Conservation (phyloP, 306 rosid species). For the Heteromeles arbutifolia region DNA sequence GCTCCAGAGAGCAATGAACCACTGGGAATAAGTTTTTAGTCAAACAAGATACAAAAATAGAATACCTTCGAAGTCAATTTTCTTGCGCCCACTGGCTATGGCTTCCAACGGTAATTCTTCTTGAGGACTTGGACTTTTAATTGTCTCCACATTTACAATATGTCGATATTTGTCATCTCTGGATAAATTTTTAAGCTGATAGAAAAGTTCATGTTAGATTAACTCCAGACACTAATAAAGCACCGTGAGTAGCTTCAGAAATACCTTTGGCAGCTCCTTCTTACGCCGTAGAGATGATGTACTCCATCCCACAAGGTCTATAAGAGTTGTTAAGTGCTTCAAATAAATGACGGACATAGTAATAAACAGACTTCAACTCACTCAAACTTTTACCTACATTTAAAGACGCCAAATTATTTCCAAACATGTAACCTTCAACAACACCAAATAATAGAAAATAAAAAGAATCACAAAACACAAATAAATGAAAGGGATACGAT, state of each 20-base stretch:
- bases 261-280: conserved; percentile 80
- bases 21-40: not conserved
- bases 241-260: conserved; percentile 5
- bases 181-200: conserved; percentile 42
- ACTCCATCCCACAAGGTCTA: conserved; percentile 94
- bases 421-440: not conserved
- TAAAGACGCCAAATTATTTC: not conserved
- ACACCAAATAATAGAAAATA: not conserved
- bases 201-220: conserved; percentile 15
- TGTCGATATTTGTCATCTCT: conserved; percentile 53
- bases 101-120: conserved; percentile 29
- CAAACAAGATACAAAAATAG: not conserved
- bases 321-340: conserved; percentile 42
- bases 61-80: conserved; percentile 58
- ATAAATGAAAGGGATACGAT: conserved; percentile 58
- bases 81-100: conserved; percentile 23
- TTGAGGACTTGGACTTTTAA: conserved; percentile 16
- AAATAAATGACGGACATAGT: not conserved
- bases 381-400: not conserved
- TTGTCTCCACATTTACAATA: conserved; percentile 51
- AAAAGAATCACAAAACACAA: not conserved
- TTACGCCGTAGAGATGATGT: conserved; percentile 76
- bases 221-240: conserved; percentile 11
- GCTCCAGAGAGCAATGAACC: not conserved
- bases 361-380: not conserved